Evolutionary conservation across 306 rosid genomes (phyloP), one percentile per base, ranked within the genome.

Genomic region (Rosa rugosa): DNA sequence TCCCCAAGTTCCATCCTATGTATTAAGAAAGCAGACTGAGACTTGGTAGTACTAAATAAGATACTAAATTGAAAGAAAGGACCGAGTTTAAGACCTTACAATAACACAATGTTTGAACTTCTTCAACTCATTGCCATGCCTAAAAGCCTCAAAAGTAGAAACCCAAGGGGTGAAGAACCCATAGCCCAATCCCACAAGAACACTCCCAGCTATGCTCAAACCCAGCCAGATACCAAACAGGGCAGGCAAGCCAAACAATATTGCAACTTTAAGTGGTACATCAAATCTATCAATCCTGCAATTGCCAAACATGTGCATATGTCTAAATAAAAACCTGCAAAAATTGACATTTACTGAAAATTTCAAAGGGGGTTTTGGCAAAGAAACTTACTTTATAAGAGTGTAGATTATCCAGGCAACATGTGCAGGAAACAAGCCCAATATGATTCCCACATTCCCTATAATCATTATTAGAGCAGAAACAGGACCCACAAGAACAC

Each of bases 81-180:
- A 67, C 54, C 40, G 14, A 74, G 25, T 69, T 71, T 25, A 51
- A 73, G 82, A 67, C 36, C 79, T 79, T 80, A 91, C 98, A 88
- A 88, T 82, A 63, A 93, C n/a, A 87, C 88, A 78, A 77, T 89
- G 94, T 11, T 75, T 23, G 71, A 87, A 87, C 75, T 86, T 93
- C 83, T 85, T 85, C 71, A 89, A 84, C 82, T 86, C 92, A 22
- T 86, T 72, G 27, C 81, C 91, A 63, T 82, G 74, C 82, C 98
- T 87, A 72, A 93, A 91, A 79, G 98, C 97, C 88, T 93, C 98
- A 78, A 93, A 93, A 57, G 94, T 87, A 63, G 98, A 87, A 80
- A 93, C 90, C 93, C 94, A 93, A 34, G 98, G 98, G 17, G 98
- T 87, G 44, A 91, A 88, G 66, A 91, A 91, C 18, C 98, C 98